Conservation (phyloP, 805 yeast genomes). For the Saturnispora galanensis region DNA sequence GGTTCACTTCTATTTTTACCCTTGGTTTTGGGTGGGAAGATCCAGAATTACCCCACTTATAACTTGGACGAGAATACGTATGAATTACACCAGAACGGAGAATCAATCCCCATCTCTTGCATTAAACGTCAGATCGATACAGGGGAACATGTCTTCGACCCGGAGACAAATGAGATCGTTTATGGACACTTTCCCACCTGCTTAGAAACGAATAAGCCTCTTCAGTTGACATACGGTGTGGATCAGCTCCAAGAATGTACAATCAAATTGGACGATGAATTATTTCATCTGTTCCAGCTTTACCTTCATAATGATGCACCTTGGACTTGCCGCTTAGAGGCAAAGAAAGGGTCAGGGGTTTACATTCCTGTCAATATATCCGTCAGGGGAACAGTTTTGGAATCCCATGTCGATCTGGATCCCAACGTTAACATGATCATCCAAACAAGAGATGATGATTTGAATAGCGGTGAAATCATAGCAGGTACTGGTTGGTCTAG, state of each 20-base stretch:
- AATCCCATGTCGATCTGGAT: conserved; percentile 61
- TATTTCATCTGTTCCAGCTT: conserved; percentile 63
- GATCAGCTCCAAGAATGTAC: conserved; percentile 52
- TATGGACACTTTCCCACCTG: conserved; percentile 54
- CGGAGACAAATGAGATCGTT: conserved; percentile 42
- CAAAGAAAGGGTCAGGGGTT: conserved; percentile 35
- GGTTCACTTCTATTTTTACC: no score
- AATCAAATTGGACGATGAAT: conserved; percentile 48
- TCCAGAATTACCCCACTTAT: conserved; percentile 21
- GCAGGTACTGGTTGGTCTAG: conserved; percentile 52
- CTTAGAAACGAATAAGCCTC: conserved; percentile 52
- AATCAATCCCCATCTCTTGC: conserved; percentile 45
- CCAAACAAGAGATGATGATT: conserved; percentile 10
- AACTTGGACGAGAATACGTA: conserved; percentile 14
- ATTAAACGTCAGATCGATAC: conserved; percentile 59
- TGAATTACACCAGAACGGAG: conserved; percentile 24
- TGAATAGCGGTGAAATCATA: conserved; percentile 29
- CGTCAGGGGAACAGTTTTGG: conserved; percentile 57
- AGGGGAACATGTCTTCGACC: conserved; percentile 67
- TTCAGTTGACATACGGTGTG: conserved; percentile 42
- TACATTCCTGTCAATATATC: conserved; percentile 52
- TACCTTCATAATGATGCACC: conserved; percentile 75
- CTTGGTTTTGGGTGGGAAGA: conserved; percentile 11
- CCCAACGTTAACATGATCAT: conserved; percentile 40
- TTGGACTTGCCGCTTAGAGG: conserved; percentile 55